Evolutionary conservation across 805 yeast genomes (phyloP), one percentile per base, ranked within the genome.

Genomic region (Tetrapisispora namnaoensis): DNA sequence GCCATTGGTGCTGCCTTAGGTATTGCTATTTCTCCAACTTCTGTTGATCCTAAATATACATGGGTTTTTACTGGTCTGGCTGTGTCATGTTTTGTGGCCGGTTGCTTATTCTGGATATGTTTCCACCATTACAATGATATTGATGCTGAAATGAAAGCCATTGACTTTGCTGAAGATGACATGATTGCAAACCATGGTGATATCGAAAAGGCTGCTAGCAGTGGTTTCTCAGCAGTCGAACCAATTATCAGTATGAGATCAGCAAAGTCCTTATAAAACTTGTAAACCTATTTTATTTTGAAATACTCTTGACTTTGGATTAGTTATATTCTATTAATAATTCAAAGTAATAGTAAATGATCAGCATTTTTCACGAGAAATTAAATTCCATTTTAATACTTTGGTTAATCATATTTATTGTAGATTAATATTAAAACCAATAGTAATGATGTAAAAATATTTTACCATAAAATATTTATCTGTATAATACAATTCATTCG

Each of bases 1-100:
- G 93, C 95, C n/a, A 58, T 82, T 46, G 89, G 93, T 50, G 76
- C 91, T 24, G 88, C 89, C 20, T 59, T 84, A 43, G 88, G 90
- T 58, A 80, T 81, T 65, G 86, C 88, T 14, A 70, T 83, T 47
- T 77, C 86, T 17, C 75, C 87, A 27, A 78, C 82, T 11, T 72
- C 86, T 11, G 73, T 67, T 49, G 79, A 85, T 67, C 91, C 91
- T 42, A 77, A 83, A 69, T 73, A 79, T 59, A 76, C 78, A 42
- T 81, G 87, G 86, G 75, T 78, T 59, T 85, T 78, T 66, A 71
- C 77, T 45, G 86, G 84, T 45, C 72, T 83, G 53, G 82, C 80
- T 18, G 65, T 74, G 43, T 73, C 84, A 6, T 76, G 85, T 55
- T 68, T 78, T 56, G 54, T 79, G 50, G 77, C 79, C 35, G 91